These are phyloP conservation scores for Populus pruinosa DNA, from an alignment of 345 rosid species.

Conservation along the genomic window DNA sequence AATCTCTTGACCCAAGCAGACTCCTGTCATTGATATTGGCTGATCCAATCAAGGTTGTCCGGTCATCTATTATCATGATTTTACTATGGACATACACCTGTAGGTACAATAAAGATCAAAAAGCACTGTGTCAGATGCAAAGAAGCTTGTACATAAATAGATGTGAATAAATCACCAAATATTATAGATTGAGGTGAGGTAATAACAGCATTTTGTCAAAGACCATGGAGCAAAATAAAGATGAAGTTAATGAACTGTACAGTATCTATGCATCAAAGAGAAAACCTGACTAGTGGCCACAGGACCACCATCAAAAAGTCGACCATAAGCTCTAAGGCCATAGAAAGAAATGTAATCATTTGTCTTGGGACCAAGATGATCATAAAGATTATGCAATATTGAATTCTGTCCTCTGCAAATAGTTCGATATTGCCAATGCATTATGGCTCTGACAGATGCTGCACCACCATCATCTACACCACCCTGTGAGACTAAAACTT, in stretches of 20 bases:
- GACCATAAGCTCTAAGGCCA: slow-evolving; percentile 84
- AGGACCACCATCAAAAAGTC: slow-evolving; percentile 79
- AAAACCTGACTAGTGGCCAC: slow-evolving; percentile 92
- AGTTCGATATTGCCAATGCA: slow-evolving; percentile 99
- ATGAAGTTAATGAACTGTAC: neutral
- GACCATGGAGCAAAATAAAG: neutral
- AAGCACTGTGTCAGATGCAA: neutral
- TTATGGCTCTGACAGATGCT: slow-evolving; percentile 97
- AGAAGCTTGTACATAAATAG: neutral
- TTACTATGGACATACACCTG: slow-evolving; percentile 98
- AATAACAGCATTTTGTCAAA: neutral
- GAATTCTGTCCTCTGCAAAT: slow-evolving; percentile 90
- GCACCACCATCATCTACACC: slow-evolving; percentile 97
- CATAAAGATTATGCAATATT: slow-evolving; percentile 71
- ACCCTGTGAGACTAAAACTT: slow-evolving; percentile 53
- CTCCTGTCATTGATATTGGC: slow-evolving; percentile 96
- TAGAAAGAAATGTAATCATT: slow-evolving; percentile 88
- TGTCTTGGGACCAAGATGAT: slow-evolving; percentile 67
- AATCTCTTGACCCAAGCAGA: slow-evolving; percentile 96
- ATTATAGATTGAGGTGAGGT: neutral
- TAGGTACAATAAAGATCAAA: slow-evolving; percentile 15
- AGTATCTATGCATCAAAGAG: slow-evolving; percentile 2
- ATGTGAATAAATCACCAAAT: neutral
- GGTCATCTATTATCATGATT: slow-evolving; percentile 85
- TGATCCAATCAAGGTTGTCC: slow-evolving; percentile 70